Evolutionary conservation across 2,329 filamentous ascomycete genomes (phyloP), one percentile per base, ranked within the genome.

Genomic region (Fusarium bulbicola): DNA sequence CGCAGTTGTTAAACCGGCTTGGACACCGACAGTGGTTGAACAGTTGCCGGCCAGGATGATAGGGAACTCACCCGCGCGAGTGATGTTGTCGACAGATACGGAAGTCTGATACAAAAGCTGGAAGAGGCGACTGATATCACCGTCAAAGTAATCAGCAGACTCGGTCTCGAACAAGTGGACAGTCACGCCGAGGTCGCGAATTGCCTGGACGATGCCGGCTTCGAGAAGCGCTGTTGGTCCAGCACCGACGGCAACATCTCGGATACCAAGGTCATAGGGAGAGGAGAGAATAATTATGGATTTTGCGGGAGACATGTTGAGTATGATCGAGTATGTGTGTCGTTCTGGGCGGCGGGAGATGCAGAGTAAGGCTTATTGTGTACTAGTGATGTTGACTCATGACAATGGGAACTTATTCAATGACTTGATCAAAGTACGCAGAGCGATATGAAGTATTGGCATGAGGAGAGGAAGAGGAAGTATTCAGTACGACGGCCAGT

Each of bases 1-100:
- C 5, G 73, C 63, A 7, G 36, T 54, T 16, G 61, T 54, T 10
- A 84, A 59, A 0, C 83, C 83, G 7, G 82, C 82, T 2, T 79
- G 63, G 20, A 65, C 59, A 9, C 63, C 63, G 12, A 63, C 63
- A 14, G 59, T 65, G 16, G 39, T 20, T 18, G 59, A 65, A 32
- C 59, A 65, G 24, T 65, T 56, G 30, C 59, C 63, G 28, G 59
- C 63, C 39, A 65, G 28, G 11, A 65, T 28, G 40, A 65, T 21
- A 24, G 62, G 62, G 18, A 65, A 65, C 4, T 34, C 37, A 20
- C 32, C 46, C 13, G 11, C 10, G n/a, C 43, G 40, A 24, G 30
- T 15, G 12, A 34, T 30, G 15, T 26, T 16, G 15, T 16, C 12
- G 9, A 63, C 47, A 54, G n/a, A 8, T 9, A 30, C 34, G 21